Conservation (phyloP, 495 filamentous ascomycete species). For the Lophium mytilinum region DNA sequence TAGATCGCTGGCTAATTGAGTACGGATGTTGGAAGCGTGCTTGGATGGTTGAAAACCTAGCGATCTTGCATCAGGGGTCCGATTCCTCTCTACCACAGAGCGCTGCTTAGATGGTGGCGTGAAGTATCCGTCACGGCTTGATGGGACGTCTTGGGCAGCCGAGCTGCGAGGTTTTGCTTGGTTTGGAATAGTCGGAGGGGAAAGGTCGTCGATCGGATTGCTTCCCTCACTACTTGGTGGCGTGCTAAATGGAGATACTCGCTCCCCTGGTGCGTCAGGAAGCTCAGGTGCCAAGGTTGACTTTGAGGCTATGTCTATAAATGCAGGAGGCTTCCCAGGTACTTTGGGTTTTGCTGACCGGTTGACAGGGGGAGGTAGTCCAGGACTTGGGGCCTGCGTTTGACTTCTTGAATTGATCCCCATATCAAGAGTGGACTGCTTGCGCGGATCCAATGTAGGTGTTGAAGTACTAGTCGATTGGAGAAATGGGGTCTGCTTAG, state of each 20-base stretch:
- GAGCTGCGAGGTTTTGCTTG: constrained; percentile 5
- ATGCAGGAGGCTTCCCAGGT: constrained; percentile 38
- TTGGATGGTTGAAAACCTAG: constrained; percentile 3
- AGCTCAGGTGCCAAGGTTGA: constrained; percentile 33
- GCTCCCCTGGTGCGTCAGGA: constrained; percentile 36
- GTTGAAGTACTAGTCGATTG: constrained; percentile 14
- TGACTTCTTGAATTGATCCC: constrained; percentile 4
- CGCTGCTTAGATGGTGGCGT: constrained; percentile 46
- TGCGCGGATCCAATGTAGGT: constrained; percentile 12
- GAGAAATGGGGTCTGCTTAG: constrained; percentile 24
- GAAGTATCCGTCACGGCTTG: constrained; percentile 30
- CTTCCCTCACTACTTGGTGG: constrained; percentile 73
- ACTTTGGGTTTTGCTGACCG: constrained; percentile 77
- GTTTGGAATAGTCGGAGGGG: constrained; percentile 8
- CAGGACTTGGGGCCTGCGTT: constrained; percentile 26
- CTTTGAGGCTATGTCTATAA: constrained; percentile 6
- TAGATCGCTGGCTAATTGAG: constrained; percentile 25
- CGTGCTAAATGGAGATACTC: constrained; percentile 80
- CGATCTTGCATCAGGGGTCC: constrained; percentile 1
- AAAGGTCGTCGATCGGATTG: constrained; percentile 30
- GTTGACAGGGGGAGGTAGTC: constrained; percentile 63
- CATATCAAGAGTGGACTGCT: neutral
- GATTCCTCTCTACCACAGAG: constrained; percentile 29
- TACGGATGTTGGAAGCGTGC: neutral
- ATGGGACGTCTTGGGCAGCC: neutral